Conservation (phyloP, 1,284 basidiomycete genomes). For the Leucoagaricus sp. region DNA sequence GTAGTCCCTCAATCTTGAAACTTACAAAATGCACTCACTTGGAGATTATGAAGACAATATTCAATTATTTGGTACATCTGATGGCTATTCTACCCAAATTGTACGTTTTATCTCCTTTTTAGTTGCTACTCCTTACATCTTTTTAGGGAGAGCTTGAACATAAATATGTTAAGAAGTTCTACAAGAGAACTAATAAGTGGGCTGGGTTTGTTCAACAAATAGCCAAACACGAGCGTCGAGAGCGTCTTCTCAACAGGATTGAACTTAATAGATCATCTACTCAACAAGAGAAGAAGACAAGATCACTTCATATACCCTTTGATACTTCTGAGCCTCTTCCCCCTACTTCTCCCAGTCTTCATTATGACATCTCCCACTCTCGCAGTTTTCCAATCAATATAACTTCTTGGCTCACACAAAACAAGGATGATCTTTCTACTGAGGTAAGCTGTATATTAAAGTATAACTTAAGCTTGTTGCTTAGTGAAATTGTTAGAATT, state of each 20-base stretch:
- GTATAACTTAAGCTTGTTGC: background rate
- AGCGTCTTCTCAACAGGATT: background rate
- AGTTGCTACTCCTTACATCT: background rate
- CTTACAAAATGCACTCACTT: too few species aligned
- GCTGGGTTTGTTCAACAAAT: background rate
- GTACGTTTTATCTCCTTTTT: conserved; percentile 16
- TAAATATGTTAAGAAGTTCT: background rate
- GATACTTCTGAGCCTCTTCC: background rate
- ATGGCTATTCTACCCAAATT: conserved; percentile 26
- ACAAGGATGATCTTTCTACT: conserved; percentile 18
- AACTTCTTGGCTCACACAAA: background rate
- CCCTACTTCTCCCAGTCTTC: background rate
- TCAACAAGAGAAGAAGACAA: background rate
- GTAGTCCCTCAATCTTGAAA: too few species aligned
- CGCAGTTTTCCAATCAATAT: conserved; percentile 16
- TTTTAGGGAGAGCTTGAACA: background rate
- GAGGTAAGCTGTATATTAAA: conserved; percentile 9
- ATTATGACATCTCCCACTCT: conserved; percentile 16
- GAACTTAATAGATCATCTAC: too few species aligned
- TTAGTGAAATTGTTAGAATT: conserved; percentile 18
- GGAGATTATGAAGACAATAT: conserved; percentile 22
- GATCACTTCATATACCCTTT: too few species aligned
- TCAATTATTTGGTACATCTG: conserved; percentile 22
- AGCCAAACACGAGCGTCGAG: background rate
- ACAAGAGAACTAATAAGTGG: background rate